phyloP scores from a whole-genome alignment of 306 rosid species.

The peach (Prunus persica) region DNA sequence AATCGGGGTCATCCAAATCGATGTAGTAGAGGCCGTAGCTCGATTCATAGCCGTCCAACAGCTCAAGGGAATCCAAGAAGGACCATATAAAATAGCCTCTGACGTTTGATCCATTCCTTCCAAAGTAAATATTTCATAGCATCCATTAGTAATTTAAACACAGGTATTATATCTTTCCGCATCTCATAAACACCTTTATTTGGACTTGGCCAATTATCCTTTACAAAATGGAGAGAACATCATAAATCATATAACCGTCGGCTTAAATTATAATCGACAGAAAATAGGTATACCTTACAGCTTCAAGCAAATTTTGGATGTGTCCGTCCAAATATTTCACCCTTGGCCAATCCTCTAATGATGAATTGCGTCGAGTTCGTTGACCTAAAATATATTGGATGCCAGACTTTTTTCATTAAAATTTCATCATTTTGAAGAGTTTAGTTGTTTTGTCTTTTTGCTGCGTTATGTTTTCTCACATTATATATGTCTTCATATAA shows the following conservation, averaged over 20 bases:
- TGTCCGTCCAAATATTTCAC: conserved; percentile 44
- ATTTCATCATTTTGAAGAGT: no score
- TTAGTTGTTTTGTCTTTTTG: no score
- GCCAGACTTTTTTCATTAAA: no score
- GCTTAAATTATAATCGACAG: no score
- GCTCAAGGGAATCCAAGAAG: conserved; percentile 53
- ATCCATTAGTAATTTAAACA: no score
- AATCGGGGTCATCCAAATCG: conserved; percentile 45
- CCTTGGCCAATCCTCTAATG: conserved; percentile 55
- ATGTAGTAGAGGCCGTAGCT: conserved; percentile 50
- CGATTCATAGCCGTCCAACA: conserved; percentile 35
- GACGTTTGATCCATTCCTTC: conserved; percentile 55
- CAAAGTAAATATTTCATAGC: neutral
- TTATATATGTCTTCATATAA: no score
- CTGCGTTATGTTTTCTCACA: no score
- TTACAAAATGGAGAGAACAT: neutral
- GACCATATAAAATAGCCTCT: conserved; percentile 74
- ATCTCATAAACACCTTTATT: neutral
- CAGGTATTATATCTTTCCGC: no score
- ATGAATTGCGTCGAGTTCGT: conserved; percentile 41
- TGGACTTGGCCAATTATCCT: neutral
- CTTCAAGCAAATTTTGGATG: conserved; percentile 36
- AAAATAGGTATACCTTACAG: conserved; percentile 40
- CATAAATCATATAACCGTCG: neutral
- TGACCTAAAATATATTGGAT: conserved; percentile 34